Conservation (phyloP, 768 basidiomycete species). For the Collybia sordida region DNA sequence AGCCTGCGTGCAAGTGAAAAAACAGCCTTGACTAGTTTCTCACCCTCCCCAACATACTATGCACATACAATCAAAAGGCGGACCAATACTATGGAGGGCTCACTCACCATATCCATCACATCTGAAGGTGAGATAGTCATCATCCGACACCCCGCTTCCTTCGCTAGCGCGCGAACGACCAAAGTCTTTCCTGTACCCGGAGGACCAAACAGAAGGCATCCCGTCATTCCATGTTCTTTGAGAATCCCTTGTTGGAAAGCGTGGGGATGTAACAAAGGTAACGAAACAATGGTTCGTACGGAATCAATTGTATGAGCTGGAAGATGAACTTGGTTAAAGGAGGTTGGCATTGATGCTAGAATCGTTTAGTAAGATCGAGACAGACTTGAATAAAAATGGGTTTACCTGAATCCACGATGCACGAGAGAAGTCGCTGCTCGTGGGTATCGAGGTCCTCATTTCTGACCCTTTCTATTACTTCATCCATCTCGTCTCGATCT, state of each 20-base stretch:
- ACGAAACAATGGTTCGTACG: conserved; percentile 85
- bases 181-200: conserved; percentile 90
- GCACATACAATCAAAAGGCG: neutral
- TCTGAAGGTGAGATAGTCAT: conserved; percentile 87
- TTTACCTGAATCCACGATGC: conserved; percentile 82
- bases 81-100: conserved; percentile 1
- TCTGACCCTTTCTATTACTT: conserved; percentile 75
- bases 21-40: conserved; percentile 86
- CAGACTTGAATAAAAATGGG: conserved; percentile 12
- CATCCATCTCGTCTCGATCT: conserved; percentile 50
- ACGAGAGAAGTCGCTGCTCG: conserved; percentile 77
- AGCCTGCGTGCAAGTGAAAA: conserved; percentile 84
- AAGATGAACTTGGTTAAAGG: conserved; percentile 86
- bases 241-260: conserved; percentile 89
- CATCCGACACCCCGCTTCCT: conserved; percentile 94
- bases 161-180: conserved; percentile 86
- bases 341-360: conserved; percentile 72
- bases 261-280: conserved; percentile 82
- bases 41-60: conserved; percentile 87
- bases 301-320: conserved; percentile 89
- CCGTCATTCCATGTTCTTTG: conserved; percentile 89
- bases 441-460: conserved; percentile 80
- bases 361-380: neutral
- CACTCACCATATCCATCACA: conserved; percentile 90
- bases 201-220: conserved; percentile 90